phyloP scores from a whole-genome alignment of 2,329 filamentous ascomycete species.

The Fusarium brachygibbosum region DNA sequence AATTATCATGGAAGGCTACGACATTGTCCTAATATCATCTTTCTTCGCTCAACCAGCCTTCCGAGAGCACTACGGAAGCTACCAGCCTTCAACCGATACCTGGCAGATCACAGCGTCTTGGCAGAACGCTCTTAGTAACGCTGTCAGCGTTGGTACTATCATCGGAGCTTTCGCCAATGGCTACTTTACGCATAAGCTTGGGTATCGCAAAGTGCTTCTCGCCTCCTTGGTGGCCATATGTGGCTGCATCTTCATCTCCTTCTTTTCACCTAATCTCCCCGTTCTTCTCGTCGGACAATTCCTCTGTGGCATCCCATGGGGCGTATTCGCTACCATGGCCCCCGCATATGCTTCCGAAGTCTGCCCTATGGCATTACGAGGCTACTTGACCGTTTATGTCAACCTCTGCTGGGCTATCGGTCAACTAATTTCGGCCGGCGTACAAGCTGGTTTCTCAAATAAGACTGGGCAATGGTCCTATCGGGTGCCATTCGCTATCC shows the following conservation, averaged over 20 bases:
- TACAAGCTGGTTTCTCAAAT: conserved; percentile 40
- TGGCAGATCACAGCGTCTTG: conserved; percentile 33
- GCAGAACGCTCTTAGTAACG: conserved; percentile 29
- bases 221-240: conserved; percentile 46
- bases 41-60: conserved; percentile 53
- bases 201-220: conserved; percentile 64
- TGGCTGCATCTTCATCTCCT: conserved; percentile 52
- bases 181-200: conserved; percentile 38
- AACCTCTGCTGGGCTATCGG: conserved; percentile 61
- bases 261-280: conserved; percentile 54
- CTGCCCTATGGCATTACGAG: conserved; percentile 58
- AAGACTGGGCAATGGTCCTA: conserved; percentile 52
- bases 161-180: conserved; percentile 46
- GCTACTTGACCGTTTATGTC: conserved; percentile 58
- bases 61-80: conserved; percentile 42
- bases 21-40: conserved; percentile 49
- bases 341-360: conserved; percentile 63
- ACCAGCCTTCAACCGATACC: conserved; percentile 16
- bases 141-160: conserved; percentile 31
- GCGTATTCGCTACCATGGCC: conserved; percentile 59
- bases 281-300: conserved; percentile 62
- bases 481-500: conserved; percentile 55
- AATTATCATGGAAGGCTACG: conserved; percentile 56
- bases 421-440: conserved; percentile 57
- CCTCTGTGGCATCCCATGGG: conserved; percentile 60